Percentiles rank a stretch among this genome's conserved stretches.
Conservation (phyloP, 192 early-diverging fungal genomes). For the Rhizophagus prolifer region DNA sequence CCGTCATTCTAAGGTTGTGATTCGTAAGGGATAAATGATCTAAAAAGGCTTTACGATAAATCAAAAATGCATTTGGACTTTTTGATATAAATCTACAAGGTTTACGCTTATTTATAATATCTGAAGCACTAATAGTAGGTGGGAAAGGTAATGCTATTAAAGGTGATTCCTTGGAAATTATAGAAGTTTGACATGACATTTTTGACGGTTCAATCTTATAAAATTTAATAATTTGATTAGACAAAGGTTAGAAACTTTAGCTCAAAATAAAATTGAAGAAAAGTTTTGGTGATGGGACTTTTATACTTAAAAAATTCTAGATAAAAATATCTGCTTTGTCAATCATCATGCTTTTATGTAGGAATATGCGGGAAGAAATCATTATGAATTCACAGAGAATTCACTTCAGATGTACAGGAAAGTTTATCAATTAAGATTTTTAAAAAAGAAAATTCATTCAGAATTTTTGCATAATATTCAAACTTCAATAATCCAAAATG, state of each 20-base stretch:
- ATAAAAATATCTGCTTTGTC: too few species aligned
- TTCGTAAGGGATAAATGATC: neutral
- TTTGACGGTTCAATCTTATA: too few species aligned
- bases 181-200: neutral
- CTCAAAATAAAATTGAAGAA: too few species aligned
- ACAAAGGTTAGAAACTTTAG: too few species aligned
- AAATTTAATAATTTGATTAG: too few species aligned
- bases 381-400: too few species aligned
- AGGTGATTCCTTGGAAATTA: neutral
- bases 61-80: constrained; percentile 13
- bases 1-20: neutral
- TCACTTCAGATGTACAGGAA: neutral
- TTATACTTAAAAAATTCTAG: too few species aligned
- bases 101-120: neutral
- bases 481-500: neutral
- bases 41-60: constrained; percentile 8
- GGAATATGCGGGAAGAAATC: too few species aligned
- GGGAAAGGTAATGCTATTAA: neutral
- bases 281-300: too few species aligned
- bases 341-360: too few species aligned
- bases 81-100: neutral
- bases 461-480: neutral
- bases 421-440: neutral
- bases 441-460: neutral
- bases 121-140: neutral